Base-by-base conservation (phyloP, 805 yeast genomes). In the Saturnispora diversa region DNA sequence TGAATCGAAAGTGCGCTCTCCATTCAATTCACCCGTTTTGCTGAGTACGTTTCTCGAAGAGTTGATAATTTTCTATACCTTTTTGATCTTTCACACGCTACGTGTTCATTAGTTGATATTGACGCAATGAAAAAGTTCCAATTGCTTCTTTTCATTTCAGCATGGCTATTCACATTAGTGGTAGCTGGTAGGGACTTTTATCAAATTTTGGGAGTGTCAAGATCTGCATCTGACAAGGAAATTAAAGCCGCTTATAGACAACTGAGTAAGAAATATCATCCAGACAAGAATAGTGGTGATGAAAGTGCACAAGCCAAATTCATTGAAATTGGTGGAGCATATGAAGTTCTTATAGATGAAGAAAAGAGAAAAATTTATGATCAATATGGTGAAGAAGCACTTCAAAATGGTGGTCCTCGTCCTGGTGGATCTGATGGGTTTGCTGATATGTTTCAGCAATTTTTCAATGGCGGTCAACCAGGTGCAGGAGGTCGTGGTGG, bases 301-400 rank as follows among this genome's bases (percentile, higher is more conserved):
- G 86, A 84, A 7, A 81, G 73, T 22, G 95, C 97, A 1, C 87
- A 84, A 49, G 80, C 82, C 37, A 80, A 75, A 62, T 92, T 88
- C 58, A 80, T 92, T 37, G 94, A 87, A 60, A 74, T 92, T 22
- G 95, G 95, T 12, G 94, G 83, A 54, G 97, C 97, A 0, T 90
- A 90, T 59, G 96, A 87, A 41, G 83, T 86, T 10, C 69, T 87
- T 46, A 72, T 76, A 48, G 85, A 86, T 56, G 57, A 71, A 4
- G 84, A 83, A 42, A 83, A 84, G 60, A 72, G 81, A 44, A 52
- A 66, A 21, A 67, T 76, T 10, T 88, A 78, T 59, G 95, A 88
- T 59, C 66, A 68, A 35, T 83, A 67, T 53, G 98, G 98, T 23
- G 77, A 74, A 44, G 90, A 80, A 33, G 92, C 81, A 1, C 54